Evolutionary conservation across 768 basidiomycete species (phyloP).

Genomic region (Pleurotus citrinopileatus): DNA sequence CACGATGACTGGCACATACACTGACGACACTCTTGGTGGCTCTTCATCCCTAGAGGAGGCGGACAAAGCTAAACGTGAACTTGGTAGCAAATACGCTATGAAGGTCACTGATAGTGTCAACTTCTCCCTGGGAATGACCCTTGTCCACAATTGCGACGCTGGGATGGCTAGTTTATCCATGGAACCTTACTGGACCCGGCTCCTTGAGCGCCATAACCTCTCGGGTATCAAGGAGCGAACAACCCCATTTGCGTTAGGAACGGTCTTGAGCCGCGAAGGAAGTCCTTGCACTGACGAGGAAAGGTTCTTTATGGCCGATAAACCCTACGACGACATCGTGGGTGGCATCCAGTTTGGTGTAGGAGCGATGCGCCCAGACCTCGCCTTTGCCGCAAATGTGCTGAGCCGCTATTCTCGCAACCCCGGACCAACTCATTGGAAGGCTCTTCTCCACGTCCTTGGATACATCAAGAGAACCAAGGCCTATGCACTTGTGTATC

Average conservation of each 20-base stretch:
- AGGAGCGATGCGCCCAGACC: background rate
- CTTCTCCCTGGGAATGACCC: conserved; percentile 9
- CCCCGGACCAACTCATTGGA: background rate
- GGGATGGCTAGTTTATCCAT: no score
- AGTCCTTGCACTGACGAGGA: background rate
- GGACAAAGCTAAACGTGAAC: conserved; percentile 7
- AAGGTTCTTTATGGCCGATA: conserved; percentile 3
- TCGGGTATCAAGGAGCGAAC: no score
- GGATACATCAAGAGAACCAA: background rate
- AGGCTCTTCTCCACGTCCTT: background rate
- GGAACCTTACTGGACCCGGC: no score
- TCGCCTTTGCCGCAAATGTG: background rate
- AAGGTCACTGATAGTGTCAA: conserved; percentile 6
- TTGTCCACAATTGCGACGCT: background rate
- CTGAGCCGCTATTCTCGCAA: background rate
- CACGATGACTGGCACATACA: conserved; percentile 12
- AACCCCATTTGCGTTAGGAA: conserved; percentile 13
- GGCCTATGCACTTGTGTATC: background rate
- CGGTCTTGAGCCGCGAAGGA: background rate
- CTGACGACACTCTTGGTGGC: conserved; percentile 9
- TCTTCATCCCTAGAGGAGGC: conserved; percentile 7
- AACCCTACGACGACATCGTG: conserved; percentile 9
- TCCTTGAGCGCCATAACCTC: no score
- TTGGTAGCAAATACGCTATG: background rate
- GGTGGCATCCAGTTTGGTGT: conserved; percentile 5